These are phyloP conservation scores for Cruciata laevipes DNA, from an alignment of 257 asterid species.

Conservation along the genomic window DNA sequence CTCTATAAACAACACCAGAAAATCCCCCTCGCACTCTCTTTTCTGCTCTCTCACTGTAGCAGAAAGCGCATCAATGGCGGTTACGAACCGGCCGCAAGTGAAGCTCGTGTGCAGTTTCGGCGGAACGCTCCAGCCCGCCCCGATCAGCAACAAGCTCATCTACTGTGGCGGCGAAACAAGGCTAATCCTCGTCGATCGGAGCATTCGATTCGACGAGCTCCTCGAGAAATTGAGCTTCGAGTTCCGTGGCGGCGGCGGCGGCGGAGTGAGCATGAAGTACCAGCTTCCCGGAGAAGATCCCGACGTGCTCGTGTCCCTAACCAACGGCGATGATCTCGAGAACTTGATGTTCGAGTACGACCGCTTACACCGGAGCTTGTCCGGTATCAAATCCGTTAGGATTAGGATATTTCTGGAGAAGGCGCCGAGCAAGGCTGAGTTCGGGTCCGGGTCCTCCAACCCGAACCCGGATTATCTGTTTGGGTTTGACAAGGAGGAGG, in stretches of 20 bases:
- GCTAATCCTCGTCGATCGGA: conserved; percentile 63
- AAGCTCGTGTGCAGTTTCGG: conserved; percentile 74
- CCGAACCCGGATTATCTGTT: conserved; percentile 70
- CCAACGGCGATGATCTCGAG: conserved; percentile 78
- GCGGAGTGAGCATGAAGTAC: conserved; percentile 45
- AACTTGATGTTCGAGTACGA: conserved; percentile 84
- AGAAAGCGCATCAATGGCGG: not conserved
- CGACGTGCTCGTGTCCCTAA: conserved; percentile 55
- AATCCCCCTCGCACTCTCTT: not conserved
- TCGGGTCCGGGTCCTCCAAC: not conserved
- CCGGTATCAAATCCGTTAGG: conserved; percentile 38
- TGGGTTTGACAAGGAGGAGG: conserved; percentile 73
- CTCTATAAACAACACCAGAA: not conserved
- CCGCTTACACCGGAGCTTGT: conserved; percentile 35
- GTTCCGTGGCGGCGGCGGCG: conserved; percentile 17
- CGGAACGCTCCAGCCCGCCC: conserved; percentile 58
- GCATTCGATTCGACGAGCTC: conserved; percentile 40
- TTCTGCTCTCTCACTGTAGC: not conserved
- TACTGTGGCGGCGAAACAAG: conserved; percentile 81
- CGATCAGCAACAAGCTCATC: conserved; percentile 42
- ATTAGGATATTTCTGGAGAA: conserved; percentile 51
- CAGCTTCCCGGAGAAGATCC: conserved; percentile 71
- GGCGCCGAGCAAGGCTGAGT: not conserved
- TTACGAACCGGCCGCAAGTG: conserved; percentile 22
- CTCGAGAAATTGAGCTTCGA: conserved; percentile 35